Evolutionary conservation across 768 basidiomycete genomes (phyloP).

Genomic region (Suillus bovinus): DNA sequence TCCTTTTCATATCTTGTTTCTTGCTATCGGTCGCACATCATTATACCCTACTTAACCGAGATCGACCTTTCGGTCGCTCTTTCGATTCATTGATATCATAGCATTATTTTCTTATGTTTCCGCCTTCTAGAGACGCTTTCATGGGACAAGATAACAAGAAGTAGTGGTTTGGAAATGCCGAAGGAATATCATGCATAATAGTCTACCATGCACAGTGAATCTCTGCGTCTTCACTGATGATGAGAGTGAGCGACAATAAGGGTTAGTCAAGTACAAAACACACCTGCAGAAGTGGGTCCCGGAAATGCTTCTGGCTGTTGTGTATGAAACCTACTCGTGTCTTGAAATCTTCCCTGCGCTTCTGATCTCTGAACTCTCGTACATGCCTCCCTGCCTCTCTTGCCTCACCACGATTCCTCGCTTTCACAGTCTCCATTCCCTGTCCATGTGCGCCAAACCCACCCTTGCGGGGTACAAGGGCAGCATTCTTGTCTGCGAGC

Average conservation of each 20-base stretch:
- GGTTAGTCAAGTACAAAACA: background rate
- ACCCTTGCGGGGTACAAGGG: conserved; percentile 80
- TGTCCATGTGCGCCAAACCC: conserved; percentile 86
- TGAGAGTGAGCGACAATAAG: conserved; percentile 9
- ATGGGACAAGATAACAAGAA: background rate
- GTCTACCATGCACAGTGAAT: conserved; percentile 1
- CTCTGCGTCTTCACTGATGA: conserved; percentile 17
- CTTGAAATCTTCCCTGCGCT: conserved; percentile 78
- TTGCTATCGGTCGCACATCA: conserved; percentile 29
- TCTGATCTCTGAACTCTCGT: conserved; percentile 80
- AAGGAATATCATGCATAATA: conserved; percentile 7
- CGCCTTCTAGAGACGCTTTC: conserved; percentile 9
- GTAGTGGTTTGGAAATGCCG: background rate
- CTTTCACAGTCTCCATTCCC: conserved; percentile 83
- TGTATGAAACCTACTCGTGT: conserved; percentile 76
- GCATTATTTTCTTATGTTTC: conserved; percentile 21
- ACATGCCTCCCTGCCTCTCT: conserved; percentile 87
- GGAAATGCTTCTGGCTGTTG: conserved; percentile 88
- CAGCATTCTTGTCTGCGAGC: conserved; percentile 80
- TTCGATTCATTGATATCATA: conserved; percentile 29
- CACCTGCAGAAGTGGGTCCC: conserved; percentile 70
- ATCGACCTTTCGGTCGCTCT: conserved; percentile 39
- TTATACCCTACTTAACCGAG: conserved; percentile 41
- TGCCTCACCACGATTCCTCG: conserved; percentile 94
- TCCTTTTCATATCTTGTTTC: conserved; percentile 27